Evolutionary conservation across 257 asterid species (phyloP), one percentile per base, ranked within the genome.

Genomic region (Primulina eburnea): DNA sequence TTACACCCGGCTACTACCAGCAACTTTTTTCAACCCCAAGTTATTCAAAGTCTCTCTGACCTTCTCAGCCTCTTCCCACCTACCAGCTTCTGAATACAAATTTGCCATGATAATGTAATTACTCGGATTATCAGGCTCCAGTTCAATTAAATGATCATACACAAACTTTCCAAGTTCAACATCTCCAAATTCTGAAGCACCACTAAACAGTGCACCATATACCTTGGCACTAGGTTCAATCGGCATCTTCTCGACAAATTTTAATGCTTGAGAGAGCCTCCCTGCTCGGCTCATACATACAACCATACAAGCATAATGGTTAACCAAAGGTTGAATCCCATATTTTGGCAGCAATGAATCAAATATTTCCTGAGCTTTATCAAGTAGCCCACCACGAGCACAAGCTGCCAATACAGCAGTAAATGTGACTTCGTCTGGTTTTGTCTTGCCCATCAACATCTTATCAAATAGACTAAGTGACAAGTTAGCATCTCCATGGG

Each of bases 121-220:
- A 73, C 84, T 90, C 5, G 89, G 84, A 75, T 87, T 85, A 47
- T 80, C 89, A 68, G 92, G 96, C 73, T 88, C 97, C 72, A 87
- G 62, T 37, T 67, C 81, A 76, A 88, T 85, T 70, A 92, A 88
- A 71, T 76, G 81, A 74, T 71, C 80, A 64, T 86, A 90, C 24
- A 78, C 86, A 59, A 75, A 75, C 75, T 81, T 70, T 7, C 91
- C 96, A 68, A 90, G 86, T 75, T 88, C 95, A 65, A 87, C 73
- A 56, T 90, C 84, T 63, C 86, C 86, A 77, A 73, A 80, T 69
- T 80, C 83, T 16, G 88, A 82, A 75, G 98, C 98, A 70, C 96
- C 95, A 73, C 79, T 80, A 62, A 92, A 91, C 69, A 92, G 70
- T 56, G 96, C 92, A 72, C 98, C 95, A 97, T 97, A 90, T 53